Base-by-base conservation (phyloP, 768 basidiomycete species). In the Dioszegia crocea region DNA sequence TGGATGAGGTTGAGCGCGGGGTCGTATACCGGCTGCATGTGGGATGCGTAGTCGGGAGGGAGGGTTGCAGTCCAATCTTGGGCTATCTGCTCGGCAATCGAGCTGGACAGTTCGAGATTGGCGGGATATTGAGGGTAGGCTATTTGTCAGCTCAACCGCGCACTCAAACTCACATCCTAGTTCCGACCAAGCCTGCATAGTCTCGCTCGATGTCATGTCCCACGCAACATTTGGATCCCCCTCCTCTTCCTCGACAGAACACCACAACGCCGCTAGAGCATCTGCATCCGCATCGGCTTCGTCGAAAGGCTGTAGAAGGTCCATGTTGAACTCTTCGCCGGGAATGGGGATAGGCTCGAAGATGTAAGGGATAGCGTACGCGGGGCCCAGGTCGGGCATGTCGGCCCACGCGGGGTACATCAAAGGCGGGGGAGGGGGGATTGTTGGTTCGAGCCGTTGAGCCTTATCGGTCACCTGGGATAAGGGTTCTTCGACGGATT, bases 201-300 rank as follows among this genome's bases (percentile, higher is more conserved):
- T 36, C 24, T 45, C 36, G 31, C 33, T 29, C 3, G 43, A 47
- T 6, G 56, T 47, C 36, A 36, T 36, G 26, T 47, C 33, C 31
- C 54, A 45, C 3, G 4, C 19, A 11, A 0, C 27, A 10, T n/a
- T n/a, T 14, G 36, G 14, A 45, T 56, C 40, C 19, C 24, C 53
- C 24, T 49, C 45, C 24, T 40, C 56, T 30, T 53, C 51, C 16
- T 53, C 51, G 4, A 53, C 51, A 9, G 38, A 43, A 36, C 65
- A 61, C 68, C 68, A 70, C 57, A 70, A 51, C 21, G 63, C 68
- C 21, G 61, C 64, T 41, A 66, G 31, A n/a, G 45, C 21, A 29
- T 70, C 62, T 26, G 57, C 57, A 41, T 65, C 65, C 19, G 33
- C 30, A 17, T 29, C n/a, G n/a, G n/a, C 56, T 6, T 57, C 54